phyloP scores from a whole-genome alignment of 1,284 basidiomycete species.

The Clitocybe nebularis region DNA sequence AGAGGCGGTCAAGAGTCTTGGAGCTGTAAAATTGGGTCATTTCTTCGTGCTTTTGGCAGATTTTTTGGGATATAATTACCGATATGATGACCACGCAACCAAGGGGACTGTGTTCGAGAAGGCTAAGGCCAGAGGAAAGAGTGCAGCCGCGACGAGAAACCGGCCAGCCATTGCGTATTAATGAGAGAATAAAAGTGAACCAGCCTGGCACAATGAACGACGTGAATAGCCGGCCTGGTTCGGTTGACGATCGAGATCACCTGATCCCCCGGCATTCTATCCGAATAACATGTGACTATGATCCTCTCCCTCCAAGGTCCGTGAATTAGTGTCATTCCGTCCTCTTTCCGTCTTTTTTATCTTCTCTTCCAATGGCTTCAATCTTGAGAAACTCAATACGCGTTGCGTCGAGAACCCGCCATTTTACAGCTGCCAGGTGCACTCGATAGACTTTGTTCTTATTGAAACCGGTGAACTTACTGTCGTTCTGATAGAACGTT shows the following conservation, averaged over 20 bases:
- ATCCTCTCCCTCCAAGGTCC: background rate
- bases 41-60: slow-evolving; percentile 4
- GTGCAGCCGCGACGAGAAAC: slow-evolving; percentile 26
- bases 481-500: no score
- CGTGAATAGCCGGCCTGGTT: no score
- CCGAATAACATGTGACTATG: slow-evolving; percentile 1
- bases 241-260: background rate
- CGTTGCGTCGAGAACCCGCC: background rate
- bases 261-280: background rate
- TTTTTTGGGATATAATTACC: background rate
- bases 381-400: slow-evolving; percentile 5
- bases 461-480: no score
- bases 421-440: slow-evolving; percentile 4
- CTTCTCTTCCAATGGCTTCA: slow-evolving; percentile 4
- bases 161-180: slow-evolving; percentile 15
- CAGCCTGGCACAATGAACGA: background rate
- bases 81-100: slow-evolving; percentile 69
- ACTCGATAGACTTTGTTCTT: background rate
- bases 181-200: background rate
- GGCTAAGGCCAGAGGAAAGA: slow-evolving; percentile 45
- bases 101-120: slow-evolving; percentile 60
- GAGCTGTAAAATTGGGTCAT: slow-evolving; percentile 34
- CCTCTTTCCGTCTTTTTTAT: background rate
- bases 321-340: no score
- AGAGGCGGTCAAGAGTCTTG: slow-evolving; percentile 38